These are phyloP conservation scores for Ceratobasidium papillatum DNA, from an alignment of 1,284 basidiomycete genomes.

Conservation along the genomic window DNA sequence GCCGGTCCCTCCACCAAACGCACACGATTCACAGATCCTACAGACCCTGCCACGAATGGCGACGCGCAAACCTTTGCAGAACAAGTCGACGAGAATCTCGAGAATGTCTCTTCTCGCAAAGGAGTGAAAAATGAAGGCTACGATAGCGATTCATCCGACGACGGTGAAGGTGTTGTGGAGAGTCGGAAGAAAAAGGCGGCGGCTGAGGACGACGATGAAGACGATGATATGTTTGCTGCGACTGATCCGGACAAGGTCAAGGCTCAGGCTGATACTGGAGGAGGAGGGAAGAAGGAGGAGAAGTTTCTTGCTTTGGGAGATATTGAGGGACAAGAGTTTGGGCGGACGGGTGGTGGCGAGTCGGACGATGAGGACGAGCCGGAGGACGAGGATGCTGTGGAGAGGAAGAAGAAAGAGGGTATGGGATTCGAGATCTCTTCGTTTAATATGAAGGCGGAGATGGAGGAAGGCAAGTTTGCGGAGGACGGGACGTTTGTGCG, in stretches of 20 bases:
- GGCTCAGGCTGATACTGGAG: conserved; percentile 50
- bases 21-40: conserved; percentile 42
- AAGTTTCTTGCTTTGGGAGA: conserved; percentile 87
- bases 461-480: conserved; percentile 96
- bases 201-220: conserved; percentile 62
- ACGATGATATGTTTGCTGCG: conserved; percentile 86
- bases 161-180: conserved; percentile 87
- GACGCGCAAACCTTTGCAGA: conserved; percentile 63
- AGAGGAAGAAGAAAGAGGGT: conserved; percentile 76
- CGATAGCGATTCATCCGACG: conserved; percentile 92
- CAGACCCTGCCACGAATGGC: conserved; percentile 40
- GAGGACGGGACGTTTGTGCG: conserved; percentile 90
- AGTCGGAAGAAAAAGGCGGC: conserved; percentile 66
- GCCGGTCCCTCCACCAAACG: conserved; percentile 43
- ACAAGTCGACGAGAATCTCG: conserved; percentile 70
- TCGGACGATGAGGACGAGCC: conserved; percentile 65
- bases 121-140: conserved; percentile 89
- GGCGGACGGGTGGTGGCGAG: conserved; percentile 57
- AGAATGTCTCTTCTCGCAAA: conserved; percentile 64
- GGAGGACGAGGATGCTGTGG: conserved; percentile 81
- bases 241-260: conserved; percentile 65
- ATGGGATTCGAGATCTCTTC: conserved; percentile 95
- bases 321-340: conserved; percentile 95
- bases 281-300: conserved; percentile 68
- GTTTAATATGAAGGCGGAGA: conserved; percentile 99